These are phyloP conservation scores for Phaffia tasmanica DNA, from an alignment of 768 basidiomycete genomes.

Conservation along the genomic window DNA sequence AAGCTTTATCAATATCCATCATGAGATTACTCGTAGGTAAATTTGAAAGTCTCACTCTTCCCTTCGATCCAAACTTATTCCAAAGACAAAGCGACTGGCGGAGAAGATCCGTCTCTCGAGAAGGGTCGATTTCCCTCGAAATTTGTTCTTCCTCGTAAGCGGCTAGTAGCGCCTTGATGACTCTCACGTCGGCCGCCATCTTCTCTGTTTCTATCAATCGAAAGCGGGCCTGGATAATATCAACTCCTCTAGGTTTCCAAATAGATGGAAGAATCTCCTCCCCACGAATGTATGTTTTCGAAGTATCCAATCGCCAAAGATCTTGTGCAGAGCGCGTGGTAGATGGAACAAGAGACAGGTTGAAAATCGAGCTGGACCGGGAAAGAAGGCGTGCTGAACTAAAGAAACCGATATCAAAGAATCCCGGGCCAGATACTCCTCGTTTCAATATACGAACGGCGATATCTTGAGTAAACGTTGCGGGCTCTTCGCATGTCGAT, in stretches of 20 bases:
- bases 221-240: constrained; percentile 74
- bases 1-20: no score
- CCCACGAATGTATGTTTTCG: constrained; percentile 73
- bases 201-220: constrained; percentile 60
- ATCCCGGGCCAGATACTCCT: constrained; percentile 66
- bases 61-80: background rate
- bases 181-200: constrained; percentile 78
- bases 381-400: constrained; percentile 63
- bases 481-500: constrained; percentile 71
- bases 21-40: no score
- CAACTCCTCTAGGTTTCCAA: constrained; percentile 82
- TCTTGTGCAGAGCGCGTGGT: constrained; percentile 76
- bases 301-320: constrained; percentile 88
- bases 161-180: constrained; percentile 64
- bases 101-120: background rate
- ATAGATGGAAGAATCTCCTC: constrained; percentile 61
- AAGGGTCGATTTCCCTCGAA: background rate
- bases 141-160: constrained; percentile 19
- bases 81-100: no score
- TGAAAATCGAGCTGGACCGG: constrained; percentile 74
- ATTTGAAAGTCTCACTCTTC: no score
- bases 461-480: constrained; percentile 79
- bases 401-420: constrained; percentile 62
- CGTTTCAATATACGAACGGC: constrained; percentile 72
- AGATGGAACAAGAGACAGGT: constrained; percentile 66